A percentile compares a stretch with the other conserved stretches of the same genome.
phyloP scores from a whole-genome alignment of 1,284 basidiomycete genomes.

The Spongiforma sp. region DNA sequence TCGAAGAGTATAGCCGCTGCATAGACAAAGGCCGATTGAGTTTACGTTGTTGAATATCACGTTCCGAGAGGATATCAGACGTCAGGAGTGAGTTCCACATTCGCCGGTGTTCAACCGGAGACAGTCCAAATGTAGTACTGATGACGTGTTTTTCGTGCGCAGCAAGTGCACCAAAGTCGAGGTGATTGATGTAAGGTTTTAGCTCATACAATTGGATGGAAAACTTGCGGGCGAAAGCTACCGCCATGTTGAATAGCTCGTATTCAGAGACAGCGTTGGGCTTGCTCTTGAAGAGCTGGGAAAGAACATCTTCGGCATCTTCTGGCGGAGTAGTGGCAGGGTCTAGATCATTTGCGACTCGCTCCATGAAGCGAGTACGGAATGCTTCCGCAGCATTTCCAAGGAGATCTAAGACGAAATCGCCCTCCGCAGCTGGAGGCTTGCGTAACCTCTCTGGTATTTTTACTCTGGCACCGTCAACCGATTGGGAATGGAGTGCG shows the following conservation, averaged over 20 bases:
- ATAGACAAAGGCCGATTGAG: slow-evolving; percentile 57
- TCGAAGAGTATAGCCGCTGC: slow-evolving; percentile 66
- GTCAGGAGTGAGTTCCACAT: slow-evolving; percentile 66
- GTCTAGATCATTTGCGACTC: slow-evolving; percentile 27
- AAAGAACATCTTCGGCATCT: slow-evolving; percentile 47
- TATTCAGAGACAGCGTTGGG: slow-evolving; percentile 62
- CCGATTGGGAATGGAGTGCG: slow-evolving; percentile 68
- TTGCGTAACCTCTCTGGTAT: slow-evolving; percentile 31
- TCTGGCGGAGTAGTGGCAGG: slow-evolving; percentile 34
- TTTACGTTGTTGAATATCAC: slow-evolving; percentile 55
- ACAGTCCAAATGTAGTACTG: slow-evolving; percentile 44
- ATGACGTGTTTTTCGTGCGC: slow-evolving; percentile 58
- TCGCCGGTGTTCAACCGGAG: slow-evolving; percentile 46
- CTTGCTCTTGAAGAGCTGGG: slow-evolving; percentile 50
- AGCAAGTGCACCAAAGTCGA: slow-evolving; percentile 60
- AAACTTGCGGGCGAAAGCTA: slow-evolving; percentile 49
- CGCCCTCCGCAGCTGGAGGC: slow-evolving; percentile 48
- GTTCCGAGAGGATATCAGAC: slow-evolving; percentile 57
- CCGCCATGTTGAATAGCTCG: slow-evolving; percentile 57
- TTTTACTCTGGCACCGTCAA: slow-evolving; percentile 62
- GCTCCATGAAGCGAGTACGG: slow-evolving; percentile 44
- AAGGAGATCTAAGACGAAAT: slow-evolving; percentile 59
- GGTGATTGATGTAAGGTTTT: slow-evolving; percentile 49
- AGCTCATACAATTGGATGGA: slow-evolving; percentile 45
- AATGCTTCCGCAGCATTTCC: slow-evolving; percentile 52